phyloP scores from a whole-genome alignment of 305 asterid genomes.

The Fraxinus sp. region DNA sequence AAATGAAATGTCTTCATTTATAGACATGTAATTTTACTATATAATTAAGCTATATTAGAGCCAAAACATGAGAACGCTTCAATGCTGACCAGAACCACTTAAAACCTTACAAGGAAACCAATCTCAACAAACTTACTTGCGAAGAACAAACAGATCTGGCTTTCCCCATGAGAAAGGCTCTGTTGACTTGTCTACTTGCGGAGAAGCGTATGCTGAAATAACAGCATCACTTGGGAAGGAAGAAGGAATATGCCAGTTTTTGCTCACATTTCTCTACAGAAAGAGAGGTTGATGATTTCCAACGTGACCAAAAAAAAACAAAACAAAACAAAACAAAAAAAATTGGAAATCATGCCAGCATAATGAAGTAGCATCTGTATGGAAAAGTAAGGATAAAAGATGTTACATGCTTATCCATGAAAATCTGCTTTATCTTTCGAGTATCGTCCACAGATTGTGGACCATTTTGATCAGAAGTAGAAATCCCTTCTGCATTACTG shows the following conservation, averaged over 20 bases:
- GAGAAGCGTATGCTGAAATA: constrained; percentile 74
- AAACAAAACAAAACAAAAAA: not conserved
- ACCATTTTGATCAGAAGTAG: constrained; percentile 25
- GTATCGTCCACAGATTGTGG: constrained; percentile 37
- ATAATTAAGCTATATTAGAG: not conserved
- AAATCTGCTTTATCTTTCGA: constrained; percentile 53
- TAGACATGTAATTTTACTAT: not conserved
- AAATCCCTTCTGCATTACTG: constrained; percentile 34
- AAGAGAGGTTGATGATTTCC: not conserved
- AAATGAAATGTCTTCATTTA: constrained; percentile 4
- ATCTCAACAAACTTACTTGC: constrained; percentile 60
- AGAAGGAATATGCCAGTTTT: constrained; percentile 91
- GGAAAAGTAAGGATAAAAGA: constrained; percentile 11
- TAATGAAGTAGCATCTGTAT: not conserved
- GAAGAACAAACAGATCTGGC: constrained; percentile 86
- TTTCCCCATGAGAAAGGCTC: constrained; percentile 91
- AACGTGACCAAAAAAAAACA: constrained; percentile 9
- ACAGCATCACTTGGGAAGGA: constrained; percentile 90
- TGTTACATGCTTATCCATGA: constrained; percentile 87
- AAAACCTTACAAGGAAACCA: not conserved
- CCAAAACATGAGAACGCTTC: not conserved
- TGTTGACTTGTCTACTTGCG: constrained; percentile 90
- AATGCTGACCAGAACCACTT: not conserved
- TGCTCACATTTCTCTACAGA: constrained; percentile 91
- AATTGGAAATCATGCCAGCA: constrained; percentile 11